These are phyloP conservation scores for Moringa oleifera DNA, from an alignment of 345 rosid genomes.

Conservation along the genomic window DNA sequence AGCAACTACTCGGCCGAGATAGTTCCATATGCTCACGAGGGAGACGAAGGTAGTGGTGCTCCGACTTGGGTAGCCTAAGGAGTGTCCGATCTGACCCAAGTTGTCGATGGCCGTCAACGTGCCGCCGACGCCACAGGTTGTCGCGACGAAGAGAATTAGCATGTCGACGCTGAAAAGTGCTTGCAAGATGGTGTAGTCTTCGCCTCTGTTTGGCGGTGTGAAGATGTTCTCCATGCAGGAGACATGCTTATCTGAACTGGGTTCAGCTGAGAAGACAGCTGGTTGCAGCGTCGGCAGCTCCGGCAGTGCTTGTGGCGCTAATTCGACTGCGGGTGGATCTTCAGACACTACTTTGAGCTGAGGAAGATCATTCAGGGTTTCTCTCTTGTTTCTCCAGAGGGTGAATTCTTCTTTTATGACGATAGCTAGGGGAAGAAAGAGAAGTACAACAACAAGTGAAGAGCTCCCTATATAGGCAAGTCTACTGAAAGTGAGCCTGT, in stretches of 20 bases:
- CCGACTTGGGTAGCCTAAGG: conserved; percentile 36
- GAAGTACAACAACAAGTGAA: conserved; percentile 24
- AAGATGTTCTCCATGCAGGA: conserved; percentile 32
- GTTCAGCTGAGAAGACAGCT: neutral
- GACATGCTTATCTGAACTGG: conserved; percentile 12
- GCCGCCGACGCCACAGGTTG: conserved; percentile 45
- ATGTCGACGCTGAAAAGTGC: conserved; percentile 52
- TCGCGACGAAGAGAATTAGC: conserved; percentile 41
- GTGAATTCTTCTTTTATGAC: conserved; percentile 39
- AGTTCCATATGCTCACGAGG: conserved; percentile 54
- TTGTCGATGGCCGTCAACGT: conserved; percentile 41
- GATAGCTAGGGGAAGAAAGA: conserved; percentile 34
- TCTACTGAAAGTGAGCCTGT: conserved; percentile 29
- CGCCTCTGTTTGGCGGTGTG: conserved; percentile 50
- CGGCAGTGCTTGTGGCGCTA: neutral
- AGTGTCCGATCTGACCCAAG: conserved; percentile 39
- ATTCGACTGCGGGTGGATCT: conserved; percentile 6
- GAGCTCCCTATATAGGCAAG: conserved; percentile 36
- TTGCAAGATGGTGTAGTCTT: conserved; percentile 47
- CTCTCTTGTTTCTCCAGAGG: conserved; percentile 24
- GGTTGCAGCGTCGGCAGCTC: neutral
- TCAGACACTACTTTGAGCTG: conserved; percentile 27
- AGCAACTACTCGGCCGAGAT: conserved; percentile 43
- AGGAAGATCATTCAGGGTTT: conserved; percentile 19
- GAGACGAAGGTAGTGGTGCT: conserved; percentile 43